Evolutionary conservation across 345 rosid species (phyloP).

Genomic region (Citrus australasica): DNA sequence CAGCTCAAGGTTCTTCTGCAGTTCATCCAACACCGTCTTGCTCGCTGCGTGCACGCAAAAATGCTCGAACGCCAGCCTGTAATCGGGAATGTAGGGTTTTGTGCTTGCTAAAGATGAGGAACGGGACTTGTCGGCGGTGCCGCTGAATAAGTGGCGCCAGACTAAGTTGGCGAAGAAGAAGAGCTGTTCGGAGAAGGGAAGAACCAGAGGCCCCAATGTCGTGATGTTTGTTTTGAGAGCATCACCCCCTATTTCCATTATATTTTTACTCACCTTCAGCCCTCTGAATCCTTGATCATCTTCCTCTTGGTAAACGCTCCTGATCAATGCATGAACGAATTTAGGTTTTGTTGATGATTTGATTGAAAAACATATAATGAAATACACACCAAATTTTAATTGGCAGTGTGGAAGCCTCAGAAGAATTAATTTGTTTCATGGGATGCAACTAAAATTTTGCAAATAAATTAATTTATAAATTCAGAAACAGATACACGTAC

Average conservation of each 20-base stretch:
- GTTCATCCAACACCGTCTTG: slow-evolving; percentile 80
- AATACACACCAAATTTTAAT: not conserved
- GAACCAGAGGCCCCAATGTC: slow-evolving; percentile 85
- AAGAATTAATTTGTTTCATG: too few species aligned
- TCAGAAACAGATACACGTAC: too few species aligned
- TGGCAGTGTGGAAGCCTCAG: not conserved
- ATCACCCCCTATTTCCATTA: slow-evolving; percentile 86
- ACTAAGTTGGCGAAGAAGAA: slow-evolving; percentile 66
- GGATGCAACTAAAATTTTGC: too few species aligned
- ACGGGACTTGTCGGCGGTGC: not conserved
- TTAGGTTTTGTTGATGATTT: not conserved
- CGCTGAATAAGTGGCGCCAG: slow-evolving; percentile 41
- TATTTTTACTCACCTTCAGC: slow-evolving; percentile 69
- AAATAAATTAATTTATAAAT: too few species aligned
- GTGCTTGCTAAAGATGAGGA: slow-evolving; percentile 8
- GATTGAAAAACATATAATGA: not conserved
- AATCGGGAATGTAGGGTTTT: slow-evolving; percentile 91
- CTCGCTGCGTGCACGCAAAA: slow-evolving; percentile 87
- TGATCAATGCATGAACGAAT: slow-evolving; percentile 4
- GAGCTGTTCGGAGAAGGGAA: slow-evolving; percentile 94
- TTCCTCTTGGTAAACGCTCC: slow-evolving; percentile 88
- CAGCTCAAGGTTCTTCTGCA: slow-evolving; percentile 76
- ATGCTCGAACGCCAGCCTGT: slow-evolving; percentile 94
- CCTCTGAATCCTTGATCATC: slow-evolving; percentile 77
- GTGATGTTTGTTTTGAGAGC: slow-evolving; percentile 96